phyloP scores from a whole-genome alignment of 2,329 filamentous ascomycete genomes.

The Hypoxylon sp. region DNA sequence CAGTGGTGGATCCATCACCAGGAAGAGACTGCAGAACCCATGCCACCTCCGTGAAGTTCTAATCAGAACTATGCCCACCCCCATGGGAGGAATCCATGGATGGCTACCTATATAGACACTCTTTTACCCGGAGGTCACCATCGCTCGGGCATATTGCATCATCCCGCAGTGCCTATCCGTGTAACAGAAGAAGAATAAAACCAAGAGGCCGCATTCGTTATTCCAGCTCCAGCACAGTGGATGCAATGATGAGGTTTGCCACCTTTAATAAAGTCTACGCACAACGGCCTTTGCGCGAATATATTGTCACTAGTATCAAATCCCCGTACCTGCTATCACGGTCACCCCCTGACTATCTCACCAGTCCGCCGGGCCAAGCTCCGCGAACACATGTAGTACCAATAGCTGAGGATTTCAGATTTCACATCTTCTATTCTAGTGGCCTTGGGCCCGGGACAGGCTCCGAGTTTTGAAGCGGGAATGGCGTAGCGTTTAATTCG shows the following conservation, averaged over 20 bases:
- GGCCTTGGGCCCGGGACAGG: too few relatives aligned
- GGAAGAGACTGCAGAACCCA: background rate
- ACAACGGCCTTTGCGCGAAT: too few relatives aligned
- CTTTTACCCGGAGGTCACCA: background rate
- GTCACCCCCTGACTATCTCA: background rate
- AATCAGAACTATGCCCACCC: background rate
- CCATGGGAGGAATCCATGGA: background rate
- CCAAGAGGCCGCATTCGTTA: background rate
- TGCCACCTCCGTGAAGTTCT: background rate
- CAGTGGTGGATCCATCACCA: background rate
- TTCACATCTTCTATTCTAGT: too few relatives aligned
- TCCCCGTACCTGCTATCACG: background rate
- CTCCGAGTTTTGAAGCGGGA: background rate
- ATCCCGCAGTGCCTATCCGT: background rate
- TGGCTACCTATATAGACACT: background rate
- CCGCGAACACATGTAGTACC: background rate
- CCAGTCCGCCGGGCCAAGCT: conserved; percentile 7
- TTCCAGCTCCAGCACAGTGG: too few relatives aligned
- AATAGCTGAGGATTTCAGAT: background rate
- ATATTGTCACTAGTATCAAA: too few relatives aligned
- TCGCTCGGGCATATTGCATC: background rate
- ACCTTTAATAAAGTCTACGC: too few relatives aligned
- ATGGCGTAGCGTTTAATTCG: background rate
- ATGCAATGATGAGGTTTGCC: too few relatives aligned
- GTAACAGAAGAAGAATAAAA: background rate